A percentile compares a stretch with the other conserved stretches of the same genome.
These are phyloP conservation scores for Jatropha podagrica DNA, from an alignment of 441 rosid genomes.

Conservation along the genomic window DNA sequence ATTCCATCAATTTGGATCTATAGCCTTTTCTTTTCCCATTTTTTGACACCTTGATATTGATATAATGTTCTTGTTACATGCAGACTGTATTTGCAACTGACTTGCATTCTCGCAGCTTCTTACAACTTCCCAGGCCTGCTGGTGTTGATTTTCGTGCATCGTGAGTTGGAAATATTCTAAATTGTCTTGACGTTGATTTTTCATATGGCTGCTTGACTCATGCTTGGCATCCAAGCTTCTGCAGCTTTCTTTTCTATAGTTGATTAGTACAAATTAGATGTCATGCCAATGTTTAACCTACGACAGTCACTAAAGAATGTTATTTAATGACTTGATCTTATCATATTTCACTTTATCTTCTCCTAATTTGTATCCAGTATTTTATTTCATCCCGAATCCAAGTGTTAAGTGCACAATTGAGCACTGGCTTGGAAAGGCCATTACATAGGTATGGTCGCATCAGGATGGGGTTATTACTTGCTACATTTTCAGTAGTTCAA, in stretches of 20 bases:
- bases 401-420: not conserved
- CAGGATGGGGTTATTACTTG: not conserved
- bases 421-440: not conserved
- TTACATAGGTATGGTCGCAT: not conserved
- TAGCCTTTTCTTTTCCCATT: not conserved
- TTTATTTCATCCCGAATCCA: not conserved
- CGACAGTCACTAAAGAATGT: not conserved
- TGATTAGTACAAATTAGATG: not conserved
- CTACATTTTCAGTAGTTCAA: not conserved
- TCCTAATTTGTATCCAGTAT: not conserved
- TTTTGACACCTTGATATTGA: conserved; percentile 16
- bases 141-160: conserved; percentile 97
- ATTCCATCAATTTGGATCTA: not conserved
- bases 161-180: conserved; percentile 45
- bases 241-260: not conserved
- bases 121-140: conserved; percentile 92
- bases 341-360: no score
- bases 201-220: not conserved
- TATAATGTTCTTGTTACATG: conserved; percentile 20
- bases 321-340: no score
- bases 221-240: not conserved
- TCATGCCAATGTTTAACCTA: not conserved
- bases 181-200: not conserved
- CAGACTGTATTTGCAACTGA: conserved; percentile 97
- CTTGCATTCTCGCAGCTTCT: conserved; percentile 72